A percentile compares a stretch with the other conserved stretches of the same genome.
Evolutionary conservation across 192 early-diverging fungal species (phyloP).

Genomic region (Funneliformis mosseae): DNA sequence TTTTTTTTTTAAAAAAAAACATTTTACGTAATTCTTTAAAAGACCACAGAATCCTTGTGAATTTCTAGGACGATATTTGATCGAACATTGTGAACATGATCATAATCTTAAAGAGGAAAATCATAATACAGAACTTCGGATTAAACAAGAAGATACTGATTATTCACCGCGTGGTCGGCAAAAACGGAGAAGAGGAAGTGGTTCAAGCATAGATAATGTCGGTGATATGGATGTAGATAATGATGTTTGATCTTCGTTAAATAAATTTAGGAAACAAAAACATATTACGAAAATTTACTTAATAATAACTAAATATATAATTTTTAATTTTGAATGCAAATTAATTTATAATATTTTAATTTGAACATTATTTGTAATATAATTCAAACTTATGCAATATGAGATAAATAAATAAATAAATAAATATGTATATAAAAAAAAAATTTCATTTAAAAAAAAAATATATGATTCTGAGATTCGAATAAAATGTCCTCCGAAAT

Average conservation of each 20-base stretch:
- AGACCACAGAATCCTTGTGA: slow-evolving; percentile 46
- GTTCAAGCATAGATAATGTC: not conserved
- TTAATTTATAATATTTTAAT: too few species aligned
- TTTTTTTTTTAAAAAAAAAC: slow-evolving; percentile 1
- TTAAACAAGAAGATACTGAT: slow-evolving; percentile 15
- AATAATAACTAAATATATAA: too few species aligned
- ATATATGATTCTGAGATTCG: too few species aligned
- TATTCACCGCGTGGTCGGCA: not conserved
- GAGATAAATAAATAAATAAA: too few species aligned
- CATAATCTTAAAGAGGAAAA: slow-evolving; percentile 17
- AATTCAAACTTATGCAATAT: too few species aligned
- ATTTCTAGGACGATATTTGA: slow-evolving; percentile 44
- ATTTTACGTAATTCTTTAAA: not conserved
- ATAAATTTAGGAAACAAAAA: not conserved
- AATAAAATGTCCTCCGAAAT: too few species aligned
- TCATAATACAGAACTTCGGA: not conserved
- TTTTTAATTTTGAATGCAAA: too few species aligned
- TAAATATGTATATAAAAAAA: too few species aligned
- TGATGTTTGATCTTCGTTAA: not conserved
- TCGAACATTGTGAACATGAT: slow-evolving; percentile 34
- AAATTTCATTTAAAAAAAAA: too few species aligned
- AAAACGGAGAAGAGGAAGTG: slow-evolving; percentile 20
- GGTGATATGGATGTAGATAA: slow-evolving; percentile 14
- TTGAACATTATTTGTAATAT: too few species aligned
- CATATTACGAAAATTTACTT: not conserved